A percentile compares a stretch with the other conserved stretches of the same genome.
These are phyloP conservation scores for Clonostachys sp. DNA, from an alignment of 2,329 filamentous ascomycete genomes.

Conservation along the genomic window DNA sequence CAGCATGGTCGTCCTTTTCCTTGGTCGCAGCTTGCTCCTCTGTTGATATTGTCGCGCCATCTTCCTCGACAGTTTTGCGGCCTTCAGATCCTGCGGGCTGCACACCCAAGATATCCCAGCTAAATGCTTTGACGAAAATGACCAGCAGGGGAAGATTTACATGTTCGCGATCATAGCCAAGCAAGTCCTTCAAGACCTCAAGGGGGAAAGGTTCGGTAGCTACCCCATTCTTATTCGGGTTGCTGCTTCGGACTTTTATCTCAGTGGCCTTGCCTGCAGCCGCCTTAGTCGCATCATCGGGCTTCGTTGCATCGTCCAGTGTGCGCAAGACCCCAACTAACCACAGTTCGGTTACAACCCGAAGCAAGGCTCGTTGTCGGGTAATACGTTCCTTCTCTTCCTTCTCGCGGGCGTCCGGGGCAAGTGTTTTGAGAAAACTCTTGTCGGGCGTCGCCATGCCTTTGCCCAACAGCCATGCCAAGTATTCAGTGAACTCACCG, in stretches of 20 bases:
- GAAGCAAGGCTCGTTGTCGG: slow-evolving; percentile 79
- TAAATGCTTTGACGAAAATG: slow-evolving; percentile 92
- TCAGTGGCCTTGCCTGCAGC: slow-evolving; percentile 59
- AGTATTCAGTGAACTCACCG: slow-evolving; percentile 81
- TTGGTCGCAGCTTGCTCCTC: slow-evolving; percentile 45
- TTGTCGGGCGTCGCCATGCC: slow-evolving; percentile 90
- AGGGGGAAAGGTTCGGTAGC: slow-evolving; percentile 89
- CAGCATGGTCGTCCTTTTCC: slow-evolving; percentile 17
- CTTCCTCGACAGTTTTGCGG: slow-evolving; percentile 79
- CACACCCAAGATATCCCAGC: slow-evolving; percentile 89
- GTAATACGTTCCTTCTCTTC: slow-evolving; percentile 92
- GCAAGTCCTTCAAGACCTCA: slow-evolving; percentile 94
- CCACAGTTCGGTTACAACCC: slow-evolving; percentile 95
- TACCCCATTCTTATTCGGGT: slow-evolving; percentile 52
- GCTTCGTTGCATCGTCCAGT: slow-evolving; percentile 60
- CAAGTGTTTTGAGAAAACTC: slow-evolving; percentile 70
- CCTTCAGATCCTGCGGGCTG: slow-evolving; percentile 67
- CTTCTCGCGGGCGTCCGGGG: slow-evolving; percentile 80
- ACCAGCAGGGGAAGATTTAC: slow-evolving; percentile 87
- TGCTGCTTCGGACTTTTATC: slow-evolving; percentile 46
- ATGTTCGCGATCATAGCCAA: slow-evolving; percentile 91
- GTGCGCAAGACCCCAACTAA: slow-evolving; percentile 84
- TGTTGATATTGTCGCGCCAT: slow-evolving; percentile 57
- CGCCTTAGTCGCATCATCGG: slow-evolving; percentile 60
- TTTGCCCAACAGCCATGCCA: slow-evolving; percentile 89